Evolutionary conservation across 2,329 filamentous ascomycete species (phyloP), one percentile per base, ranked within the genome.

Genomic region (Cercospora nicotianae): DNA sequence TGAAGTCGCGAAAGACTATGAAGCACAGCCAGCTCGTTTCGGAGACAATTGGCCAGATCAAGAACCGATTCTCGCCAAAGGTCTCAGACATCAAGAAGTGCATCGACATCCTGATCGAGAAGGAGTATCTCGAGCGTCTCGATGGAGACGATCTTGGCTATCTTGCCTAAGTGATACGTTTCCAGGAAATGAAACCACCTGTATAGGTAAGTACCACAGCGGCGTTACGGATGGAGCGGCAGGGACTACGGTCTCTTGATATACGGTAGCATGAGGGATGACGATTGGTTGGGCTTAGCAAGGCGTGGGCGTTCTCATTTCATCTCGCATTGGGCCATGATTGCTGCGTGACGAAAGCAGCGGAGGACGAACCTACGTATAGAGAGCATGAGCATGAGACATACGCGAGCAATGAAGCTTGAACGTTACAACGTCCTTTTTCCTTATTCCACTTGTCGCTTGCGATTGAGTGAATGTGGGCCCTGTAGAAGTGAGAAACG

Each of bases 1-100:
- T 99, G 95, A 99, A 99, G 85, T 96, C 94, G 3, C 91, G 95
- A 69, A 98, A 99, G 89, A 92, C 91, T 83, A 96, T 98, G 92
- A 98, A 97, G 87, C 94, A 99, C 82, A 89, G 90, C 69, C 91
- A 95, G 77, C 89, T 99, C 12, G 93, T 99, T 64, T 90, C 92
- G 77, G 95, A 99, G 82, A 96, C 94, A 26, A 98, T 99, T 79
- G 91, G 90, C 77, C 95, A 98, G 81, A 97, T 99, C 80, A 92
- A 91, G 79, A 90, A 89, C 51, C 92, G 95, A 48, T 99, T 99
- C 81, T 89, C 93, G 67, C 95, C 95, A 48, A 96, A 96, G 82
- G 87, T 99, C 31, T 86, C 88, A 16, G 95, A 99, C 75, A 99
- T 99, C 87, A 99, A 99, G 85, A 99, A 98, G 84, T 97, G 95